A percentile compares a stretch with the other conserved stretches of the same genome.
These are phyloP conservation scores for Herpetomonas tarakana DNA, from an alignment of 208 protist species.

Conservation along the genomic window DNA sequence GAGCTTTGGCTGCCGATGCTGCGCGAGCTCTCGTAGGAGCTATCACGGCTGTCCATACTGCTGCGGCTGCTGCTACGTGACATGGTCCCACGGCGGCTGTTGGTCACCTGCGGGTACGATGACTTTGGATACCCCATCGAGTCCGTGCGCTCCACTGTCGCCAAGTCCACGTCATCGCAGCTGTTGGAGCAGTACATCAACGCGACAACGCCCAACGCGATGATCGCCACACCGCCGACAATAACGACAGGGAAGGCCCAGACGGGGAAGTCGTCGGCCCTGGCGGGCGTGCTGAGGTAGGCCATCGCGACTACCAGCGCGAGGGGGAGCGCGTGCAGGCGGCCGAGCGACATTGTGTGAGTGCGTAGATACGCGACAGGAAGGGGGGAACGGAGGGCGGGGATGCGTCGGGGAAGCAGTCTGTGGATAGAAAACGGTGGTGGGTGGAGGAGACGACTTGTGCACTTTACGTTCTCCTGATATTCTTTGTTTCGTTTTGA, in stretches of 20 bases:
- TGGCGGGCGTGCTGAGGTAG: neutral
- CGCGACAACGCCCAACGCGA: neutral
- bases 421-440: no score
- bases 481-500: no score
- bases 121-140: neutral
- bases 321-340: neutral
- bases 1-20: neutral
- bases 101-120: neutral
- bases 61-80: neutral
- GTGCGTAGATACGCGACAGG: no score
- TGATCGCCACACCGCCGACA: neutral
- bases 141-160: neutral
- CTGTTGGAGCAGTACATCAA: conserved; percentile 4
- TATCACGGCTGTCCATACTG: neutral
- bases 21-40: neutral
- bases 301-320: neutral
- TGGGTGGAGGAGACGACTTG: no score
- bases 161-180: conserved; percentile 1
- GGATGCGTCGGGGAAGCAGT: no score
- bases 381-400: no score
- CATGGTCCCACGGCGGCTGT: neutral
- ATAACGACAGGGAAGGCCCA: neutral
- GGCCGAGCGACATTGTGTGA: no score
- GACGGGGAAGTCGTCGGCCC: neutral
- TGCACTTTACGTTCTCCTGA: no score